Evolutionary conservation across 2,329 filamentous ascomycete species (phyloP).

Genomic region (Camptophora hylomeconis): DNA sequence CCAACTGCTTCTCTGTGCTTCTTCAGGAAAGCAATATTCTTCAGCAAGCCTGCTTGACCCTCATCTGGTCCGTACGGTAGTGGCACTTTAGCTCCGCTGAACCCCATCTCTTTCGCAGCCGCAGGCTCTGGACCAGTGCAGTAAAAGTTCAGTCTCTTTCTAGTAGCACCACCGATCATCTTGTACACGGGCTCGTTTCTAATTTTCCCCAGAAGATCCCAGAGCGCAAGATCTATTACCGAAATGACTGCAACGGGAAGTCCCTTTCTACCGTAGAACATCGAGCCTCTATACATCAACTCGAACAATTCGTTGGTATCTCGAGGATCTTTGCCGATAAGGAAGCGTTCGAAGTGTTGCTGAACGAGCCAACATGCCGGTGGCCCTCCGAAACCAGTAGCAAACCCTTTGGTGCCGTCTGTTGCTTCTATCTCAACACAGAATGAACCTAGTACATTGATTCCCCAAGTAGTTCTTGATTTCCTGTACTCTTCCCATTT

Average conservation of each 20-base stretch:
- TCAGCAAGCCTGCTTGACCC: constrained; percentile 64
- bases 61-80: constrained; percentile 84
- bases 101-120: constrained; percentile 72
- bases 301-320: constrained; percentile 89
- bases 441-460: constrained; percentile 89
- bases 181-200: constrained; percentile 89
- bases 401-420: constrained; percentile 87
- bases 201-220: constrained; percentile 86
- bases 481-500: constrained; percentile 77
- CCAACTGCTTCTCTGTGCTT: constrained; percentile 75
- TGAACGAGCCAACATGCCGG: constrained; percentile 89
- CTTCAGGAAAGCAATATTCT: constrained; percentile 80
- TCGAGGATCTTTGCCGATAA: constrained; percentile 75
- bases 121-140: constrained; percentile 80
- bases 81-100: constrained; percentile 81
- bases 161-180: constrained; percentile 81
- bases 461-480: constrained; percentile 85
- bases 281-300: constrained; percentile 89
- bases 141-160: constrained; percentile 77
- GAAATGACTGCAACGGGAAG: constrained; percentile 83
- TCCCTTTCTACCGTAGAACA: constrained; percentile 94
- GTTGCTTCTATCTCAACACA: constrained; percentile 77
- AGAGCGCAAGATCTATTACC: constrained; percentile 82
- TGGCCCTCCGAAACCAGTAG: constrained; percentile 85
- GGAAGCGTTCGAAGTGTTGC: constrained; percentile 85